Conservation (phyloP, 176 grass and related monocot genomes). For the Dactylis glomerata region DNA sequence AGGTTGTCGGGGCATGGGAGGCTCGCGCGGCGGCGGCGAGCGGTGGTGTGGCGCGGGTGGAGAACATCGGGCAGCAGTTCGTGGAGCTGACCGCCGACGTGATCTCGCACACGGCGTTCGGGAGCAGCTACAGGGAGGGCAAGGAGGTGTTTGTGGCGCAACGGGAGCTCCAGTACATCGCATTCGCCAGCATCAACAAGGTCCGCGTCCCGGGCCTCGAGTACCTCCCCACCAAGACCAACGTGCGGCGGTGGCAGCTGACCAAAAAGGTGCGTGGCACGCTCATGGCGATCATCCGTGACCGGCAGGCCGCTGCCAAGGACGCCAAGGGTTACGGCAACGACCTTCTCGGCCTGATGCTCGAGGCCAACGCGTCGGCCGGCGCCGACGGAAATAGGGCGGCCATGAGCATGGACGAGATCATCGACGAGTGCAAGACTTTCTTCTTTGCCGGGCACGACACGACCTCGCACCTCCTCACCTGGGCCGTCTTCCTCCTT, state of each 20-base stretch:
- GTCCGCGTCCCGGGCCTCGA: not conserved
- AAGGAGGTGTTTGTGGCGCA: slow-evolving; percentile 66
- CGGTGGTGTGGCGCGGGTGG: not conserved
- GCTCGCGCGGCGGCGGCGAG: not conserved
- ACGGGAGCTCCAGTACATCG: slow-evolving; percentile 46
- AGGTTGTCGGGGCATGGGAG: slow-evolving; percentile 46
- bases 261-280: slow-evolving; percentile 30
- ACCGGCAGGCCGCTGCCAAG: not conserved
- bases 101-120: slow-evolving; percentile 60
- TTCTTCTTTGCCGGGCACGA: slow-evolving; percentile 63
- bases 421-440: slow-evolving; percentile 63
- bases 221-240: slow-evolving; percentile 26
- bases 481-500: slow-evolving; percentile 47
- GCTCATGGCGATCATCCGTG: slow-evolving; percentile 37
- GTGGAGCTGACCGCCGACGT: slow-evolving; percentile 55
- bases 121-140: slow-evolving; percentile 52
- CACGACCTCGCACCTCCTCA: slow-evolving; percentile 45
- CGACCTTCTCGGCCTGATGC: not conserved
- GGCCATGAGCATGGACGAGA: slow-evolving; percentile 48
- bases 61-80: slow-evolving; percentile 45
- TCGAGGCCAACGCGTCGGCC: not conserved
- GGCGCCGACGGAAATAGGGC: not conserved
- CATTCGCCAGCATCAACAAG: not conserved
- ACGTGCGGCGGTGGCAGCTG: slow-evolving; percentile 35
- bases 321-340: not conserved